Conservation (phyloP, 192 early-diverging fungal species). For the Gigaspora rosea region DNA sequence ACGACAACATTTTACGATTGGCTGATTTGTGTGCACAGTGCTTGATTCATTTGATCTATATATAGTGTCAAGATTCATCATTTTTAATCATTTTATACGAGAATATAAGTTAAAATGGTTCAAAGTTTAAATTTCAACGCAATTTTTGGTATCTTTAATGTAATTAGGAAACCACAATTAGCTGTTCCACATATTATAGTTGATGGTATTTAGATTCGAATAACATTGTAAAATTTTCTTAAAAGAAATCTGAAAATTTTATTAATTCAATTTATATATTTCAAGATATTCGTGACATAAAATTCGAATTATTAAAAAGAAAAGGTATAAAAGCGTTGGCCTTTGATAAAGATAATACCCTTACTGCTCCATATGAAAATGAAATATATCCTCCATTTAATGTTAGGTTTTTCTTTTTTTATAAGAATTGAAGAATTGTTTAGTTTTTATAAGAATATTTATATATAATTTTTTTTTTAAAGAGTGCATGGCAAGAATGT, state of each 20-base stretch:
- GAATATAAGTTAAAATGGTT: conserved; percentile 50
- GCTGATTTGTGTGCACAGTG: no score
- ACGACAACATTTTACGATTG: no score
- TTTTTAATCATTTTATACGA: no score
- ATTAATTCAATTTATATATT: neutral
- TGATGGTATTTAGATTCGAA: conserved; percentile 41
- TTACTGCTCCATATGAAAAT: conserved; percentile 80
- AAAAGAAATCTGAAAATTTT: neutral
- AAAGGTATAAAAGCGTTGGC: conserved; percentile 72
- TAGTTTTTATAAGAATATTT: neutral
- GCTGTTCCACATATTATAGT: conserved; percentile 78
- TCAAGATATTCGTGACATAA: conserved; percentile 68
- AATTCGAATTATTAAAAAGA: conserved; percentile 59
- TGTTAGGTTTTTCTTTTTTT: conserved; percentile 32
- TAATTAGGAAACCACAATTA: conserved; percentile 66
- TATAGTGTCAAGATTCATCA: no score
- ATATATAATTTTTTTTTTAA: neutral
- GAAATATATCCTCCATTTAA: conserved; percentile 71
- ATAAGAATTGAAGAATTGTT: neutral
- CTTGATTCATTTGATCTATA: no score
- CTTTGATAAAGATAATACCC: conserved; percentile 97
- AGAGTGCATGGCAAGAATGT: conserved; percentile 70
- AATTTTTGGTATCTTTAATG: conserved; percentile 52
- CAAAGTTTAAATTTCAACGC: conserved; percentile 80
- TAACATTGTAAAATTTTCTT: neutral